Evolutionary conservation across 345 rosid species (phyloP).

Genomic region (Clarkia xantiana): DNA sequence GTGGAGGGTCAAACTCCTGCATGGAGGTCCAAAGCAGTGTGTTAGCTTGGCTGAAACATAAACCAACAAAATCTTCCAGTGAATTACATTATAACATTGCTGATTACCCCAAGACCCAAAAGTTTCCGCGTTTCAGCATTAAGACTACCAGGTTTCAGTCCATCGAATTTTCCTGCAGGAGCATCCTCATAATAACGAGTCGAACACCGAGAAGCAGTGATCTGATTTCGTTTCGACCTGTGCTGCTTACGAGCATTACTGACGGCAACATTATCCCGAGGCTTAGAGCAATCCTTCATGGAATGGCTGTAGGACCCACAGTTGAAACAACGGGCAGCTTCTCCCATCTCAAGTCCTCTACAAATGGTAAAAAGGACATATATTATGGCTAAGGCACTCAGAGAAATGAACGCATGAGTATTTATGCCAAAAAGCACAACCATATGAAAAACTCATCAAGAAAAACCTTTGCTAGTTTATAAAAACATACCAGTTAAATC

Average conservation of each 20-base stretch:
- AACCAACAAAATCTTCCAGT: too few relatives aligned
- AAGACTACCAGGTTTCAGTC: constrained; percentile 78
- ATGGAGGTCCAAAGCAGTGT: too few relatives aligned
- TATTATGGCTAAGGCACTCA: too few relatives aligned
- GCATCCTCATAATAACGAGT: constrained; percentile 61
- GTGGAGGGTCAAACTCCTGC: constrained; percentile 98
- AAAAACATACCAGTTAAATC: too few relatives aligned
- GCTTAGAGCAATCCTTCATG: constrained; percentile 73
- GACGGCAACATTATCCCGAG: constrained; percentile 69
- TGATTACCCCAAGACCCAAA: constrained; percentile 88
- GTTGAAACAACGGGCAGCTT: constrained; percentile 82
- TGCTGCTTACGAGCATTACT: constrained; percentile 68
- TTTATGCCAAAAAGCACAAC: too few relatives aligned
- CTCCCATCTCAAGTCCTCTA: constrained; percentile 62
- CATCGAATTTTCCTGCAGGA: constrained; percentile 67
- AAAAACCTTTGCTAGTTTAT: too few relatives aligned
- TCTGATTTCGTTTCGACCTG: constrained; percentile 54
- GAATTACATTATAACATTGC: background rate
- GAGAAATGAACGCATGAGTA: too few relatives aligned
- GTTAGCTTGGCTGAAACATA: too few relatives aligned
- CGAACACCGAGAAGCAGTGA: constrained; percentile 34
- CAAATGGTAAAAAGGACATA: constrained; percentile 8
- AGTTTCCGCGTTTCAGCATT: constrained; percentile 60
- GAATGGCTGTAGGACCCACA: constrained; percentile 89
- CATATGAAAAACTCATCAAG: too few relatives aligned